A percentile compares a stretch with the other conserved stretches of the same genome.
These are phyloP conservation scores for Chlorella variabilis DNA, from an alignment of 163 green algal species.

Conservation along the genomic window DNA sequence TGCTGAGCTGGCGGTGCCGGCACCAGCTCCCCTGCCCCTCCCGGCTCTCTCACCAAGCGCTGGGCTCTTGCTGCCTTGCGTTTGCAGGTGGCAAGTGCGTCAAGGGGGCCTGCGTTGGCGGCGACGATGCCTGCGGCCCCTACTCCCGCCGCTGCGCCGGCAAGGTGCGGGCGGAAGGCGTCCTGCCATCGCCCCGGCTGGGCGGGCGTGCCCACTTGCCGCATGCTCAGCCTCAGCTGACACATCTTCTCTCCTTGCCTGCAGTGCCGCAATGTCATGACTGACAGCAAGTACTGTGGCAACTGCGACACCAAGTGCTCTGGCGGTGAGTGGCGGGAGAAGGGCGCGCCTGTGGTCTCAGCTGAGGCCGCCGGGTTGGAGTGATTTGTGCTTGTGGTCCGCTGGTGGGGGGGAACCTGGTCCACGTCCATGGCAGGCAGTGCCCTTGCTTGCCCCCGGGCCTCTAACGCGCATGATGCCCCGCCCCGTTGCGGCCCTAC, in stretches of 20 bases:
- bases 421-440: too few species aligned
- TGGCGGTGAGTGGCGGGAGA: background rate
- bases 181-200: background rate
- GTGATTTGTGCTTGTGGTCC: too few species aligned
- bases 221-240: too few species aligned
- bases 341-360: too few species aligned
- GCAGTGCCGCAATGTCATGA: background rate
- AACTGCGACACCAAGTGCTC: background rate
- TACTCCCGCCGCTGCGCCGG: background rate
- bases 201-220: too few species aligned
- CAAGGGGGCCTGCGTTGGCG: background rate
- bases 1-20: too few species aligned
- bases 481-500: background rate
- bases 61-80: background rate
- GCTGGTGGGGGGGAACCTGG: too few species aligned
- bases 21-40: too few species aligned
- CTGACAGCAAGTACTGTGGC: background rate
- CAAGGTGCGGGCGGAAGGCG: background rate
- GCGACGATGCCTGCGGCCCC: slow-evolving; percentile 7
- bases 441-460: too few species aligned
- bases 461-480: background rate
- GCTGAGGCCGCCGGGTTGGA: too few species aligned
- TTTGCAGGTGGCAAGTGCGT: background rate
- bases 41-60: too few species aligned
- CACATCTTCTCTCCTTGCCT: background rate